These are phyloP conservation scores for Pythium pyrilobum DNA, from an alignment of 352 stramenopile genomes.

Conservation along the genomic window DNA sequence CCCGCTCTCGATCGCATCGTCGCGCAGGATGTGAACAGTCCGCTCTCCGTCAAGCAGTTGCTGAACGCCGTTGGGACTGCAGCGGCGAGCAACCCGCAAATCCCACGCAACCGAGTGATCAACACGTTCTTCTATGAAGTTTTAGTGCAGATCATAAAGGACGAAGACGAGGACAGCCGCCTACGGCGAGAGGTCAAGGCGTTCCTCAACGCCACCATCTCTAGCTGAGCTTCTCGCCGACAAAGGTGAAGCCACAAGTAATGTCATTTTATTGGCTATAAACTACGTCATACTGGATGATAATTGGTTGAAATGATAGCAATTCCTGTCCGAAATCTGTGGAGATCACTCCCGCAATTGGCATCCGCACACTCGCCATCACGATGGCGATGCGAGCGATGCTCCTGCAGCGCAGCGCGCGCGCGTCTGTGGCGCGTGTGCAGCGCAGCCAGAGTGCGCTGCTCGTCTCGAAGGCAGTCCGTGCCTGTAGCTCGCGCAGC, in stretches of 20 bases:
- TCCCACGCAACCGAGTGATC: slow-evolving; percentile 29
- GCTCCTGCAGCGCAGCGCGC: slow-evolving; percentile 7
- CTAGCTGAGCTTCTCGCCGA: too few relatives aligned
- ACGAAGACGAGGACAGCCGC: slow-evolving; percentile 28
- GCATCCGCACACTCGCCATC: neutral
- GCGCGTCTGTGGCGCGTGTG: neutral
- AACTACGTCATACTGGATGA: neutral
- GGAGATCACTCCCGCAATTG: slow-evolving; percentile 5
- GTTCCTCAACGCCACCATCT: slow-evolving; percentile 29
- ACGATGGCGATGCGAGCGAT: slow-evolving; percentile 11
- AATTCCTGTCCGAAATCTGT: slow-evolving; percentile 3
- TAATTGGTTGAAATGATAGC: neutral
- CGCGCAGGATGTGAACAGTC: slow-evolving; percentile 42
- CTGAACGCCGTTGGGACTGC: slow-evolving; percentile 28
- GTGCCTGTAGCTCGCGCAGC: neutral
- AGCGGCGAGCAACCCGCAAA: slow-evolving; percentile 5
- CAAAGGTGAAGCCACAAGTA: too few relatives aligned
- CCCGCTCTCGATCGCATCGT: slow-evolving; percentile 47
- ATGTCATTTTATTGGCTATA: slow-evolving; percentile 14
- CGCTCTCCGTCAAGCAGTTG: slow-evolving; percentile 34
- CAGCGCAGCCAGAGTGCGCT: neutral
- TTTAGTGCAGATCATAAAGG: slow-evolving; percentile 27
- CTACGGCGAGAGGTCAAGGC: slow-evolving; percentile 27
- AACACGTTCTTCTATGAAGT: slow-evolving; percentile 26
- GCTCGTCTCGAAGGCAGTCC: neutral